Base-by-base conservation (phyloP, 345 rosid species). In the Dimocarpus longan region DNA sequence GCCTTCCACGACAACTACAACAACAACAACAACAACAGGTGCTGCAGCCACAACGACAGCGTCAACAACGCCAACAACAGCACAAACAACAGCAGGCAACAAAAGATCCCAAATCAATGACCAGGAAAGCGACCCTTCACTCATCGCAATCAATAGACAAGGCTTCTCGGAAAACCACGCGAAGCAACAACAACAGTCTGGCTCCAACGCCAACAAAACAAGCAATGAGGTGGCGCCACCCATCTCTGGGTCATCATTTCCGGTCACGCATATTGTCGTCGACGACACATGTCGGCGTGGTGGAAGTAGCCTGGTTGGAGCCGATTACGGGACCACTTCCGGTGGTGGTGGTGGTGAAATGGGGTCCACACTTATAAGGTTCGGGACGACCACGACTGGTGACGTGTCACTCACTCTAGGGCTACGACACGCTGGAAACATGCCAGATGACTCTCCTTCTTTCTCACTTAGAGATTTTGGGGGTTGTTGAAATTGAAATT, bases 341-440 rank as follows among this genome's bases (percentile, higher is more conserved):
- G 83, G 50, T 44, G 50, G 50, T 44, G 50, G 11, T 71, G 78
- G 37, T 22, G 83, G 76, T 48, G 89, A 87, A 76, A 82, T 83
- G 43, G 86, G 89, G 5, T 80, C 91, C 8, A 80, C 90, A 12
- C 85, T 89, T 48, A 86, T 92, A 52, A 87, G 98, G 83, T 90
- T 91, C 64, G 98, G 98, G 89, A 86, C 95, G 82, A 86, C 94
- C 77, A 84, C 93, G 15, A 82, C 87, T 11, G 96, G 98, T 39
- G 96, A 93, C 72, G 98, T 95, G 65, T 95, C 99, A 19, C 95
- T 95, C 81, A 95, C 99, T 42, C 87, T 95, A 83, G 99, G 99
- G 88, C 83, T 95, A 76, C 98, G 94, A 78, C 99, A 95, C 73
- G 87, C 93, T 72, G 96, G 96, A 56, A 92, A 89, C 82, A 84